phyloP scores from a whole-genome alignment of 768 basidiomycete genomes.

The Lactarius indigo region DNA sequence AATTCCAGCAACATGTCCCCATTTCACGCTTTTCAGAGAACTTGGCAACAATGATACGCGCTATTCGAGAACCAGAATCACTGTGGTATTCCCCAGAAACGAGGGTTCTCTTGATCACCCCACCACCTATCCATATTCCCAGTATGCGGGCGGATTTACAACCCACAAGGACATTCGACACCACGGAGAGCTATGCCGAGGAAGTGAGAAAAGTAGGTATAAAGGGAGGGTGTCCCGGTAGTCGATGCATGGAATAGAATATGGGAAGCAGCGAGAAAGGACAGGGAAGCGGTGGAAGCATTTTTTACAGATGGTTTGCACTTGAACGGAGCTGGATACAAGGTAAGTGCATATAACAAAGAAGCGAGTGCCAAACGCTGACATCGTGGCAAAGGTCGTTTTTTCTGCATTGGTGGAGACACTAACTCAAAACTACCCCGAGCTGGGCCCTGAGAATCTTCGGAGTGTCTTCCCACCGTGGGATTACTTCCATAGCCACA shows the following conservation, averaged over 20 bases:
- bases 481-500: constrained; percentile 32
- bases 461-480: constrained; percentile 57
- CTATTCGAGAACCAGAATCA: constrained; percentile 61
- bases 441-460: constrained; percentile 64
- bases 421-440: constrained; percentile 58
- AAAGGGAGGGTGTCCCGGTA: constrained; percentile 51
- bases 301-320: constrained; percentile 79
- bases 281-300: constrained; percentile 47
- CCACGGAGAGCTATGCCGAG: constrained; percentile 65
- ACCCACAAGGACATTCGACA: constrained; percentile 59
- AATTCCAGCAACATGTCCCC: constrained; percentile 74
- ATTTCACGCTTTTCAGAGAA: constrained; percentile 61
- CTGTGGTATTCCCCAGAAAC: constrained; percentile 67
- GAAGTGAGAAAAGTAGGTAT: constrained; percentile 62
- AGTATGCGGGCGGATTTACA: constrained; percentile 51
- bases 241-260: constrained; percentile 73
- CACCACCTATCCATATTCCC: constrained; percentile 74
- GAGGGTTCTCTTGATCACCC: constrained; percentile 74
- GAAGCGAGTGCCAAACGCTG: background rate
- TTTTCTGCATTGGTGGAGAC: constrained; percentile 59
- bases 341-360: constrained; percentile 41
- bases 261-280: constrained; percentile 68
- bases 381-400: constrained; percentile 46
- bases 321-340: constrained; percentile 69
- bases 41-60: constrained; percentile 55